Evolutionary conservation across 306 rosid species (phyloP), one percentile per base, ranked within the genome.

Genomic region (Begonia peltatifolia): DNA sequence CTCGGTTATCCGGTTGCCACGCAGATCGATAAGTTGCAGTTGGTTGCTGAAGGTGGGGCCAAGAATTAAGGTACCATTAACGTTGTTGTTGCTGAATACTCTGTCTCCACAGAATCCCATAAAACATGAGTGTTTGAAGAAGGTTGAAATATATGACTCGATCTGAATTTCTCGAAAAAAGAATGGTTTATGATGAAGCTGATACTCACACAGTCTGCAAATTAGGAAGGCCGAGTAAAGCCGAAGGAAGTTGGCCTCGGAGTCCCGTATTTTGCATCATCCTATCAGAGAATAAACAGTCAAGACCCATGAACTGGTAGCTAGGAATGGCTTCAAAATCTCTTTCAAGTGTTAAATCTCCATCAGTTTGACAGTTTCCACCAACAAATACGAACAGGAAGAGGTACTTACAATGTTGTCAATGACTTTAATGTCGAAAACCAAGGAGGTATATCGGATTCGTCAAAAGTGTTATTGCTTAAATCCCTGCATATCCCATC

Each of bases 161-260:
- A 20, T 49, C 18, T 15, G 10, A 50, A 50, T 50, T 50, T n/a
- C 30, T 15, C 11, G 10, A 50, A 10, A n/a, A 16, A 58, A 18
- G 50, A 2, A 18, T 11, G 46, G 49, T 46, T 30, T 30, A 0
- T 0, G 7, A 30, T 5, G 38, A 50, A 52, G 58, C 58, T 49
- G 36, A 46, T 43, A 74, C 87, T 77, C 51, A 84, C 94, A 77
- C 81, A 17, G 77, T 68, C 67, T 77, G 75, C 52, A 84, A 42
- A 48, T 71, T 74, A 48, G 7, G 17, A 54, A 72, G 64, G 50
- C 57, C 63, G 65, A 84, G 80, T 23, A 84, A 61, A 15, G 74
- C 51, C 53, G 48, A 58, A 12, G 85, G 94, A 60, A 80, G 42
- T 1, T 25, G 3, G 43, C 94, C 88, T 54, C 50, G 58, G 65